Conservation (phyloP, 2,329 filamentous ascomycete genomes). For the Sporothrix inflata region DNA sequence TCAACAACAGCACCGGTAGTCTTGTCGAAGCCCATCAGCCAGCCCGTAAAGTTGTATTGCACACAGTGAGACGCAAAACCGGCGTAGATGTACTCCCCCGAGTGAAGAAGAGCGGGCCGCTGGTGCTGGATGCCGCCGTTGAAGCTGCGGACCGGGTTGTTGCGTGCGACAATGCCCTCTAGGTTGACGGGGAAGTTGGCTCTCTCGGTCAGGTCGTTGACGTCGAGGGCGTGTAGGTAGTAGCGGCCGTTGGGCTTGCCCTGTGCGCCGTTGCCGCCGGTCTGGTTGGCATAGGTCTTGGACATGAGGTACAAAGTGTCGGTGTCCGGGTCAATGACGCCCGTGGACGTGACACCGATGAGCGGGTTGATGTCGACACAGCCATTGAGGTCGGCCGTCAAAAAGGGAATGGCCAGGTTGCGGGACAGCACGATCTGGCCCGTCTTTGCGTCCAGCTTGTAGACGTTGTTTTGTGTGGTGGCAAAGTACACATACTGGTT, state of each 20-base stretch:
- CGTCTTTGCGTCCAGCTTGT: constrained; percentile 53
- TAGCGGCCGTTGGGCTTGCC: constrained; percentile 49
- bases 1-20: constrained; percentile 50
- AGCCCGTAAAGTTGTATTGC: constrained; percentile 55
- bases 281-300: constrained; percentile 52
- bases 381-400: constrained; percentile 50
- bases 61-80: constrained; percentile 57
- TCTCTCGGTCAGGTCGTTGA: constrained; percentile 48
- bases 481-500: constrained; percentile 54
- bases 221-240: constrained; percentile 50
- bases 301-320: constrained; percentile 54
- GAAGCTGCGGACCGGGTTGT: constrained; percentile 51
- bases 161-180: constrained; percentile 49
- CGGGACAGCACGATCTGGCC: constrained; percentile 47
- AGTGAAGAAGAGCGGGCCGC: constrained; percentile 50
- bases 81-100: constrained; percentile 52
- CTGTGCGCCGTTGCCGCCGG: constrained; percentile 41
- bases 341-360: constrained; percentile 54
- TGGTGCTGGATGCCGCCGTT: constrained; percentile 53
- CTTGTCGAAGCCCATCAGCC: constrained; percentile 53
- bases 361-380: constrained; percentile 53
- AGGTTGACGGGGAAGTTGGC: constrained; percentile 48
- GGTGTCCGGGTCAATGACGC: constrained; percentile 54
- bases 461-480: constrained; percentile 56
- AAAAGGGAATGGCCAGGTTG: constrained; percentile 51